A percentile compares a stretch with the other conserved stretches of the same genome.
Evolutionary conservation across 2,329 filamentous ascomycete genomes (phyloP).

Genomic region (Alternaria burnsii): DNA sequence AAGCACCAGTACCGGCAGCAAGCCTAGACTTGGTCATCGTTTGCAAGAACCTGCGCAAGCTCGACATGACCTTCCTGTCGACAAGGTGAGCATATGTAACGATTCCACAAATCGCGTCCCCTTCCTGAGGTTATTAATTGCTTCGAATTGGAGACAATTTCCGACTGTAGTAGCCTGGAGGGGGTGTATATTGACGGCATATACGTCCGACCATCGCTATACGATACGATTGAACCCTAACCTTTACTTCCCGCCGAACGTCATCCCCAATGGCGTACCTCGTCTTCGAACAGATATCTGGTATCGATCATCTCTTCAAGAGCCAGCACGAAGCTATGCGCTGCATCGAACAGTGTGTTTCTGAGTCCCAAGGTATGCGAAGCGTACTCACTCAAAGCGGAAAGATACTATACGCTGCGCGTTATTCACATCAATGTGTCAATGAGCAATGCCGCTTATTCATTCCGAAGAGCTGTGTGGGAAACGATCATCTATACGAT

Average conservation of each 20-base stretch:
- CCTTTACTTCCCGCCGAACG: background rate
- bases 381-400: background rate
- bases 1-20: background rate
- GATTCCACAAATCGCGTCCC: background rate
- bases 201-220: background rate
- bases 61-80: background rate
- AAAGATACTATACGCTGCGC: conserved; percentile 1
- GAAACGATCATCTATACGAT: background rate
- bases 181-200: conserved; percentile 9
- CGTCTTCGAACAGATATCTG: conserved; percentile 12
- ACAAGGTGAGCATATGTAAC: background rate
- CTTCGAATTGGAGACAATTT: background rate
- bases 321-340: background rate
- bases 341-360: background rate
- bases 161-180: background rate
- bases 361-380: background rate
- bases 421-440: background rate
- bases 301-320: background rate
- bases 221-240: too few relatives aligned
- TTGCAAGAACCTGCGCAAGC: background rate
- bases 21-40: conserved; percentile 1
- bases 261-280: conserved; percentile 2
- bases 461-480: background rate
- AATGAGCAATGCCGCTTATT: conserved; percentile 6
- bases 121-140: background rate